Conservation (phyloP, 352 stramenopile genomes). For the Globisporangium solare region DNA sequence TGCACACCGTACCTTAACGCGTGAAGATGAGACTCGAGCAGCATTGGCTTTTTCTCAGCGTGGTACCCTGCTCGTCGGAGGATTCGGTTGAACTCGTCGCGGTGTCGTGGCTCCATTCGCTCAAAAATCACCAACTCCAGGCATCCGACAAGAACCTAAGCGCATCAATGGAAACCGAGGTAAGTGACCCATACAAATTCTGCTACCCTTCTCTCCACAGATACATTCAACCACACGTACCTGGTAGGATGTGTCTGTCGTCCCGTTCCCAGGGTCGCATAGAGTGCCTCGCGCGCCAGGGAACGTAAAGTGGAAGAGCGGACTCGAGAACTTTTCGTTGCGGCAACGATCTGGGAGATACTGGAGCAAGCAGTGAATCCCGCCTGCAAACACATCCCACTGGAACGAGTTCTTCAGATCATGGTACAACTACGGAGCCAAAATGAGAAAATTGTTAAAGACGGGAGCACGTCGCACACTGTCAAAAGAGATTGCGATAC, state of each 20-base stretch:
- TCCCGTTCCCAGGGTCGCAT: constrained; percentile 67
- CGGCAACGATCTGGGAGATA: constrained; percentile 66
- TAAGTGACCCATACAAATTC: background rate
- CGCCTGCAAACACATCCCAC: constrained; percentile 80
- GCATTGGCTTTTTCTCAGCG: constrained; percentile 54
- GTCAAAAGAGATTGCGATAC: background rate
- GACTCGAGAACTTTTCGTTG: constrained; percentile 59
- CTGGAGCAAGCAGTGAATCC: constrained; percentile 78
- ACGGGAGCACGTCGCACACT: no score
- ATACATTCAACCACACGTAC: constrained; percentile 14
- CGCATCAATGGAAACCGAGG: background rate
- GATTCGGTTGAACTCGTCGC: constrained; percentile 56
- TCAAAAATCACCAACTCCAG: constrained; percentile 86
- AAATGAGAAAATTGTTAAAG: constrained; percentile 10
- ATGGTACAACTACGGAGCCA: constrained; percentile 48
- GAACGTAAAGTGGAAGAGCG: constrained; percentile 76
- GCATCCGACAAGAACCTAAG: constrained; percentile 62
- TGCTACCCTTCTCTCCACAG: background rate
- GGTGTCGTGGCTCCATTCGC: constrained; percentile 55
- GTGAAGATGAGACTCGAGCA: constrained; percentile 70
- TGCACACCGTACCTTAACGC: constrained; percentile 35
- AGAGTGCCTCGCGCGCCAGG: constrained; percentile 57
- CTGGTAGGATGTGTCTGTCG: constrained; percentile 76
- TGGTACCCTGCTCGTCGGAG: constrained; percentile 62
- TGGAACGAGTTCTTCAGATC: constrained; percentile 82